Percentiles rank a stretch among this genome's conserved stretches.
Conservation (phyloP, 2,329 filamentous ascomycete species). For the Aspergillus chevalieri region DNA sequence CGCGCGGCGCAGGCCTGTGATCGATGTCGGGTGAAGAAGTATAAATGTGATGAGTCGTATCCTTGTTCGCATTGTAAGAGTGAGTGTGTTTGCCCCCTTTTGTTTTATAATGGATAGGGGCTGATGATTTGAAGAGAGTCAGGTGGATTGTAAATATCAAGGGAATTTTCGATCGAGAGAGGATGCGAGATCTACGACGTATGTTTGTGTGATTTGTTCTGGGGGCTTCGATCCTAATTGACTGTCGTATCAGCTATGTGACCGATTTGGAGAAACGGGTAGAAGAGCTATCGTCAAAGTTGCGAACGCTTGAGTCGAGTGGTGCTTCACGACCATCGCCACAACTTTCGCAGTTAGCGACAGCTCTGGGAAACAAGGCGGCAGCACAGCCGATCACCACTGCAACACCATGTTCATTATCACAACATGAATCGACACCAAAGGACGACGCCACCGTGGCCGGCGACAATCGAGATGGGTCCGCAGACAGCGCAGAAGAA, state of each 20-base stretch:
- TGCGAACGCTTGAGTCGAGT: constrained; percentile 17
- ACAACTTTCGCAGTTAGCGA: constrained; percentile 2
- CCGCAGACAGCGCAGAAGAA: constrained; percentile 23
- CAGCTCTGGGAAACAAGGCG: constrained; percentile 2
- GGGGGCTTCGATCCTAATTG: not conserved
- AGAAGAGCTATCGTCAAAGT: constrained; percentile 23
- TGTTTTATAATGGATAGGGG: not conserved
- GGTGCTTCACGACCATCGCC: constrained; percentile 9
- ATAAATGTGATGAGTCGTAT: constrained; percentile 44
- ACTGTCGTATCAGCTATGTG: constrained; percentile 23
- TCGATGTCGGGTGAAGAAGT: constrained; percentile 43
- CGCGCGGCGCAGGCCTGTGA: constrained; percentile 45
- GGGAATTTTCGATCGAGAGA: constrained; percentile 28
- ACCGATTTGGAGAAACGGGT: constrained; percentile 30
- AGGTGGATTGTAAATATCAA: constrained; percentile 29
- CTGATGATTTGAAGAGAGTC: constrained; percentile 21
- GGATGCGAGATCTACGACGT: constrained; percentile 24
- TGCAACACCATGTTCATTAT: constrained; percentile 21
- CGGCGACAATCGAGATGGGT: constrained; percentile 16
- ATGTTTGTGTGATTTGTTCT: not conserved
- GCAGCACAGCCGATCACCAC: constrained; percentile 7
- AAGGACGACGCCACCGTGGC: constrained; percentile 9
- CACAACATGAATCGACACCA: constrained; percentile 13
- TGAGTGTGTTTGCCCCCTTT: constrained; percentile 14
- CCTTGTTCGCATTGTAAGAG: constrained; percentile 43